Evolutionary conservation across 768 basidiomycete genomes (phyloP).

Genomic region (Mycena rebaudengoi): DNA sequence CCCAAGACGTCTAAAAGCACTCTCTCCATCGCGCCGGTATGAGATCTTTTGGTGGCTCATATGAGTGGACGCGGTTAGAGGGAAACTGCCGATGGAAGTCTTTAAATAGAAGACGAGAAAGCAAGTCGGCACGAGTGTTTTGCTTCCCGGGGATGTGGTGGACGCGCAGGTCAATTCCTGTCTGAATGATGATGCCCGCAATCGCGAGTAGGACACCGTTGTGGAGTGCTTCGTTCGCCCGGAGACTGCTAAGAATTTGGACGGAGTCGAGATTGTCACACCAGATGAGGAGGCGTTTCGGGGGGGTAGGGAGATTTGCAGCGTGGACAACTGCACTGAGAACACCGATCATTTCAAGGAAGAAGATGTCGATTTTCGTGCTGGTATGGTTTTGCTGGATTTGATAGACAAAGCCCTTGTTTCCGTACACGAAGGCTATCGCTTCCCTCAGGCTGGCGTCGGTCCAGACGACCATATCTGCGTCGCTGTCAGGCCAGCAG

Average conservation of each 20-base stretch:
- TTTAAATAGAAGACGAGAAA: conserved; percentile 28
- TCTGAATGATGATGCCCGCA: conserved; percentile 16
- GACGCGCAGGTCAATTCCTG: conserved; percentile 26
- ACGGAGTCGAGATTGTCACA: conserved; percentile 32
- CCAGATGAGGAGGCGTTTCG: conserved; percentile 23
- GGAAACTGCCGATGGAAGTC: conserved; percentile 24
- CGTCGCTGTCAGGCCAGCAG: conserved; percentile 23
- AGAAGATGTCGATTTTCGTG: conserved; percentile 32
- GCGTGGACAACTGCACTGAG: conserved; percentile 29
- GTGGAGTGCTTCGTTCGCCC: conserved; percentile 12
- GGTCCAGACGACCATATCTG: conserved; percentile 33
- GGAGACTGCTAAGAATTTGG: conserved; percentile 20
- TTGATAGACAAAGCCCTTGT: conserved; percentile 27
- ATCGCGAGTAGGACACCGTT: conserved; percentile 19
- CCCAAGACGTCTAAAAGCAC: conserved; percentile 28
- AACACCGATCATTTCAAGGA: conserved; percentile 33
- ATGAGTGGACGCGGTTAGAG: conserved; percentile 27
- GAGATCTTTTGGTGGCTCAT: conserved; percentile 27
- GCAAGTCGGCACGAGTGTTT: conserved; percentile 26
- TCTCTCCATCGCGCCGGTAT: conserved; percentile 28
- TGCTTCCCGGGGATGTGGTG: conserved; percentile 25
- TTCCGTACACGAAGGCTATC: background rate
- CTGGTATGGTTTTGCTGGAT: background rate
- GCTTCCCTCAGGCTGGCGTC: conserved; percentile 23
- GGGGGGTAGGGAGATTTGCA: conserved; percentile 20